A percentile compares a stretch with the other conserved stretches of the same genome.
These are phyloP conservation scores for Alloteropsis semialata DNA, from an alignment of 176 grass and related monocot genomes.

Conservation along the genomic window DNA sequence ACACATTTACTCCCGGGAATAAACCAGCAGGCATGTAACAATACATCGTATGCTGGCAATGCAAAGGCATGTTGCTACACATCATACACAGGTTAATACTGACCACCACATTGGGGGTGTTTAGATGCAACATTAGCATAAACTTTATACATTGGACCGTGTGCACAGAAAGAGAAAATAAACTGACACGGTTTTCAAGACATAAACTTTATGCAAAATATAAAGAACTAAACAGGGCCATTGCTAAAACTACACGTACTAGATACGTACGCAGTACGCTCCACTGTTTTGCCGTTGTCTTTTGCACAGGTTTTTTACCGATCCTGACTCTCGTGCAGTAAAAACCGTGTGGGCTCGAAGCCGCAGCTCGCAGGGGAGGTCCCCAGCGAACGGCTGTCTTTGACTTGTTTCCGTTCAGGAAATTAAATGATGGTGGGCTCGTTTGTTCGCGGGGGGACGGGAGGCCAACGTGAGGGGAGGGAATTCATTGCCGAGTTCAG, in stretches of 20 bases:
- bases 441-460: neutral
- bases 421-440: no score
- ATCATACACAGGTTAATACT: no score
- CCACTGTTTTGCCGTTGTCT: neutral
- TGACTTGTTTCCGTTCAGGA: slow-evolving; percentile 36
- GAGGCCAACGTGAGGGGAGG: neutral
- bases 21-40: neutral
- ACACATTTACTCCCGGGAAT: neutral
- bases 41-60: no score
- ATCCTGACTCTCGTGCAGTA: neutral
- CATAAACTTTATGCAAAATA: no score
- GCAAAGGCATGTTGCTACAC: no score
- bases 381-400: slow-evolving; percentile 24
- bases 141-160: no score
- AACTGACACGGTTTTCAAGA: no score
- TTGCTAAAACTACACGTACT: neutral
- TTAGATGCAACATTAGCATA: no score
- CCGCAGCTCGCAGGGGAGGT: neutral
- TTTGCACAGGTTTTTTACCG: neutral
- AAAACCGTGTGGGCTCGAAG: slow-evolving; percentile 22
- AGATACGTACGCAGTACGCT: no score
- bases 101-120: neutral
- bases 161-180: no score
- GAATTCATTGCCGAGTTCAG: slow-evolving; percentile 39
- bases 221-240: no score